Evolutionary conservation across 768 basidiomycete species (phyloP), one percentile per base, ranked within the genome.

Genomic region (Chalciporus piperatus): DNA sequence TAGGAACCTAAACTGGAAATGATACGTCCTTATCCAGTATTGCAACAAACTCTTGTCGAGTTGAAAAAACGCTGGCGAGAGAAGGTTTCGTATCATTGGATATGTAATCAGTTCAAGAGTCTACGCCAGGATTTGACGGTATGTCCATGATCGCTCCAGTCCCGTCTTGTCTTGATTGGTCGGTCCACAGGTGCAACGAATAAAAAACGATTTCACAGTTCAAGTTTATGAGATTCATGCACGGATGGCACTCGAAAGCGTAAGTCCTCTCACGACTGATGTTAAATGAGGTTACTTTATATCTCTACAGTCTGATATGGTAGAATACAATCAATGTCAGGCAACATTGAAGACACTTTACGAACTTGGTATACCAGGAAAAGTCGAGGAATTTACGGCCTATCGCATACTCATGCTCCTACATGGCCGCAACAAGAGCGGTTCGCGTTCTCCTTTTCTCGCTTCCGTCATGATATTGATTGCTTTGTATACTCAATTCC

Each of bases 281-380:
- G 10, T 45, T 38, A 23, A 48, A 41, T 41, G 28, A 33, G 45
- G 57, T 63, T 45, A 39, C 56, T 62, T 54, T 55, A 54, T 51
- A 50, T 48, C 59, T 55, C 58, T 41, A 27, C 70, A 99, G 96
- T 83, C 79, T 64, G 97, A 99, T 70, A 89, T 99, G 79, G 94
- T 97, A 58, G 97, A 99, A 80, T 98, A 96, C 68, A 98, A 97
- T 70, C 91, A 95, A 70, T 99, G 97, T 72, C 94, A 98, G 70
- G 88, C 89, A 27, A 88, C 91, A 58, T 74, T 98, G 40, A 88
- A 87, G 63, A 80, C 82, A 45, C 81, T 99, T 22, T 98, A 99
- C 70, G 94, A 96, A 58, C 83, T 95, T 50, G 94, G 94, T 38
- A 85, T 99, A 46, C 83, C 85, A 42, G 97, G 95, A 47, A 89